Evolutionary conservation across 2,329 filamentous ascomycete species (phyloP).

Genomic region (Cladorrhinum sp.): DNA sequence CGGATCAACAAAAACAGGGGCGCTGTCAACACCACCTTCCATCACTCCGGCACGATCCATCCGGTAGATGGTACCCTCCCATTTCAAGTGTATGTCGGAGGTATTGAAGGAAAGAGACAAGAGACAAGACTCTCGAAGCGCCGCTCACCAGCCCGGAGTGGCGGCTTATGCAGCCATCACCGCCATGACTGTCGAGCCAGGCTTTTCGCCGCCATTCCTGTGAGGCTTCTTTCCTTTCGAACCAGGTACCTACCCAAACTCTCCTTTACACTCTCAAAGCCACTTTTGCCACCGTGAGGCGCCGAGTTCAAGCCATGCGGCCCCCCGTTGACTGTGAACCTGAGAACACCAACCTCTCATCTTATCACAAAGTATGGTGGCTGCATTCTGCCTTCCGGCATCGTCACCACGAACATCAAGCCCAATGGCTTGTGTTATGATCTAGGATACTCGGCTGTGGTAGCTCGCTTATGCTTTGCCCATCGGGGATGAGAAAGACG

Average conservation of each 20-base stretch:
- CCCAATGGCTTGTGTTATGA: background rate
- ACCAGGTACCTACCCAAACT: background rate
- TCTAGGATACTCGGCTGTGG: background rate
- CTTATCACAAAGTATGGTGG: no score
- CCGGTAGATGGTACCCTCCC: background rate
- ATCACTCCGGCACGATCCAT: background rate
- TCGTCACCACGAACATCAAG: background rate
- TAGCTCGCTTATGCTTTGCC: background rate
- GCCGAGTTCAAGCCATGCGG: background rate
- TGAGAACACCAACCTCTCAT: no score
- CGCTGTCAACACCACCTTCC: background rate
- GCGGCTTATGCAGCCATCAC: background rate
- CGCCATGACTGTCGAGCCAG: no score
- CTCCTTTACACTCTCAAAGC: background rate
- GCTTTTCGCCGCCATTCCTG: no score
- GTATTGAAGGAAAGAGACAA: no score
- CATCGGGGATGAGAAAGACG: background rate
- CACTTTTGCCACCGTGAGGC: background rate
- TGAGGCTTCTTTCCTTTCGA: no score
- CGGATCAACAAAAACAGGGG: background rate
- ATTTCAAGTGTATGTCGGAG: background rate
- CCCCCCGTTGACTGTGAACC: no score
- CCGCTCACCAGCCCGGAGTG: background rate
- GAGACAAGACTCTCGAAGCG: background rate
- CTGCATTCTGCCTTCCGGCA: no score